These are phyloP conservation scores for Cenchrus purpureus DNA, from an alignment of 176 grass and related monocot species.

Conservation along the genomic window DNA sequence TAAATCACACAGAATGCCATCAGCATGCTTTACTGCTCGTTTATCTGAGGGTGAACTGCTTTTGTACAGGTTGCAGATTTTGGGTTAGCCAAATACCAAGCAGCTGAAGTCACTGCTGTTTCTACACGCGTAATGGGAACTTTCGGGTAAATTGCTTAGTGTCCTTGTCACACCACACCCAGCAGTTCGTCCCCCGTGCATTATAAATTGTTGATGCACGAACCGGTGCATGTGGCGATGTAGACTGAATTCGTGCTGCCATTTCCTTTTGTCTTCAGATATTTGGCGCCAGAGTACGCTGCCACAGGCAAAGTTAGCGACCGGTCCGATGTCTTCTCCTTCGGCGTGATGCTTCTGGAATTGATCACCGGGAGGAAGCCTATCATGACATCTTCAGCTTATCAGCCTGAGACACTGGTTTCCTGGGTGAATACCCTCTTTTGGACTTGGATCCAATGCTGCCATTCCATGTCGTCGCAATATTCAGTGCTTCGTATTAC, in stretches of 20 bases:
- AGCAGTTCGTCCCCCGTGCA: background rate
- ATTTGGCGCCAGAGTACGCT: slow-evolving; percentile 83
- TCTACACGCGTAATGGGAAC: slow-evolving; percentile 79
- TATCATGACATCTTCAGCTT: slow-evolving; percentile 35
- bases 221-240: background rate
- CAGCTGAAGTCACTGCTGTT: slow-evolving; percentile 50
- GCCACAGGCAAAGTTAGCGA: slow-evolving; percentile 76
- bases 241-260: slow-evolving; percentile 12
- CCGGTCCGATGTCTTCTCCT: slow-evolving; percentile 85
- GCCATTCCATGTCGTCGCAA: background rate
- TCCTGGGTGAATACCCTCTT: slow-evolving; percentile 59
- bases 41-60: background rate
- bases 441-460: background rate
- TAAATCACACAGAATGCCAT: background rate
- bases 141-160: slow-evolving; percentile 62
- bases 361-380: slow-evolving; percentile 80
- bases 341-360: slow-evolving; percentile 87
- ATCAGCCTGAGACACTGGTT: slow-evolving; percentile 55
- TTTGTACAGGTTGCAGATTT: slow-evolving; percentile 78
- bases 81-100: slow-evolving; percentile 75
- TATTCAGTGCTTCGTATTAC: background rate
- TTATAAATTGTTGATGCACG: background rate
- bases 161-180: background rate
- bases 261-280: slow-evolving; percentile 51
- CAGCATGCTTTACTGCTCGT: background rate